These are phyloP conservation scores for Luzula sylvatica DNA, from an alignment of 176 grass and related monocot species.

Conservation along the genomic window DNA sequence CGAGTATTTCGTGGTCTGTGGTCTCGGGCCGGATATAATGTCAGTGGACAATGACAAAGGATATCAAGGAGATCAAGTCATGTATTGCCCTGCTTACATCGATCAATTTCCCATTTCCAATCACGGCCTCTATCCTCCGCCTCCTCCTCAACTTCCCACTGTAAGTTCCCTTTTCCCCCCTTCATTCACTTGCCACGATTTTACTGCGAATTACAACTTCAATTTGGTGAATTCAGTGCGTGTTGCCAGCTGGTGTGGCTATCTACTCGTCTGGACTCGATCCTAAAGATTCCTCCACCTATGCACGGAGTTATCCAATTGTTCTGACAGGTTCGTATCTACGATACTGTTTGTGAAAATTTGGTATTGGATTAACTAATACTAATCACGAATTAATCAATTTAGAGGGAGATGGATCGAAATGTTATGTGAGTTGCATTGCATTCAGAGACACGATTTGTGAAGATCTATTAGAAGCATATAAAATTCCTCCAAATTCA, in stretches of 20 bases:
- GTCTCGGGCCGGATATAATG: slow-evolving; percentile 88
- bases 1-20: slow-evolving; percentile 99
- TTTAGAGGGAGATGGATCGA: slow-evolving; percentile 97
- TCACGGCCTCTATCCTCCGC: slow-evolving; percentile 79
- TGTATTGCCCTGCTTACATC: slow-evolving; percentile 82
- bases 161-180: slow-evolving; percentile 29
- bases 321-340: slow-evolving; percentile 70
- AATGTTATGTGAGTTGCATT: slow-evolving; percentile 97
- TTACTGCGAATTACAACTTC: not conserved
- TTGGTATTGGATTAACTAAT: not conserved
- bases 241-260: slow-evolving; percentile 94
- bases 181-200: not conserved
- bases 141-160: slow-evolving; percentile 83
- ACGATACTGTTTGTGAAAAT: not conserved
- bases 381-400: slow-evolving; percentile 18
- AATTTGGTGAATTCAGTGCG: slow-evolving; percentile 45
- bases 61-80: slow-evolving; percentile 52
- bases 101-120: slow-evolving; percentile 75
- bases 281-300: slow-evolving; percentile 50
- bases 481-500: slow-evolving; percentile 71
- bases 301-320: slow-evolving; percentile 90
- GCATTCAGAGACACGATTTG: slow-evolving; percentile 84
- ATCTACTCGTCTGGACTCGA: slow-evolving; percentile 85
- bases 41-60: slow-evolving; percentile 71
- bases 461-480: slow-evolving; percentile 84